These are phyloP conservation scores for Agarophyton chilense DNA, from an alignment of 23 red algal genomes.

Conservation along the genomic window DNA sequence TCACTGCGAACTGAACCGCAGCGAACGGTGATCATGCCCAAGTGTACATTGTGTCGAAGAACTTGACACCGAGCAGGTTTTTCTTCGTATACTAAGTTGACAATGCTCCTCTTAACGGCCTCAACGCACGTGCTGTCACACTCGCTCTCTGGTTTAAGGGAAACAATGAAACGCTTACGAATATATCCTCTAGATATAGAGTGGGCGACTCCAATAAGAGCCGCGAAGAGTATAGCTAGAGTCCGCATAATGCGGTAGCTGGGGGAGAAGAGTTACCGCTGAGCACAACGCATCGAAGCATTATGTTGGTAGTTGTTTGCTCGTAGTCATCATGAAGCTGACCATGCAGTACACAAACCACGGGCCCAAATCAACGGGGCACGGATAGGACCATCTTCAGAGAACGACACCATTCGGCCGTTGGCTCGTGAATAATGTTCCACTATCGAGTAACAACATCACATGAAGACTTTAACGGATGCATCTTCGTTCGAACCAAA, in stretches of 20 bases:
- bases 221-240: background rate
- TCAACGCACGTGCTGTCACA: conserved; percentile 8
- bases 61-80: conserved; percentile 27
- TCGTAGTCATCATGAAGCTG: background rate
- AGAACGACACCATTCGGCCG: background rate
- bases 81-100: background rate
- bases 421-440: background rate
- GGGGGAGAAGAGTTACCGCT: background rate
- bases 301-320: conserved; percentile 15
- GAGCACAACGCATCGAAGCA: background rate
- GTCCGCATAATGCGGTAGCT: conserved; percentile 13
- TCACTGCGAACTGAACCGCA: conserved; percentile 27
- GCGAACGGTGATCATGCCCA: conserved; percentile 27
- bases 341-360: background rate
- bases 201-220: background rate
- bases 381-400: background rate
- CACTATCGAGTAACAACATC: background rate
- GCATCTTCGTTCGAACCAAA: background rate
- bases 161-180: conserved; percentile 16
- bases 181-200: background rate
- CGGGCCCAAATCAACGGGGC: background rate
- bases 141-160: background rate
- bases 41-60: conserved; percentile 21
- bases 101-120: conserved; percentile 4
- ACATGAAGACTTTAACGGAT: background rate